phyloP scores from a whole-genome alignment of 495 filamentous ascomycete species.

The Talaromyces wortmannii region DNA sequence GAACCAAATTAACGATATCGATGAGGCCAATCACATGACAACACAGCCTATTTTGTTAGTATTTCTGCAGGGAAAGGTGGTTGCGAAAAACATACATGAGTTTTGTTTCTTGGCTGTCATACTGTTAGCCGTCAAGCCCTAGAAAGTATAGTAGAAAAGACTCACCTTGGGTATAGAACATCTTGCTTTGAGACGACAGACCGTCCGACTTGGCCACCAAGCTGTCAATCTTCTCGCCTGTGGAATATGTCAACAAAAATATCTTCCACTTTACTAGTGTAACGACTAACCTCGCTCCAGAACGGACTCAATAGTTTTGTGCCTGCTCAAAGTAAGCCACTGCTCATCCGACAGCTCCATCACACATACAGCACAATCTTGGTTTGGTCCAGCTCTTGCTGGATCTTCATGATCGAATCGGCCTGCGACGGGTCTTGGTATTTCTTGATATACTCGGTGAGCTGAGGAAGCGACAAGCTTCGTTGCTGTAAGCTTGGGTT shows the following conservation, averaged over 20 bases:
- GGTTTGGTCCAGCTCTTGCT: conserved; percentile 94
- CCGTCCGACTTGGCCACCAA: conserved; percentile 85
- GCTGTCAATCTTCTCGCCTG: conserved; percentile 82
- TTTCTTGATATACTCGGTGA: conserved; percentile 76
- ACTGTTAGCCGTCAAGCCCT: conserved; percentile 9
- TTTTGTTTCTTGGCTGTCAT: conserved; percentile 91
- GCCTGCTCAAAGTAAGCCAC: conserved; percentile 1
- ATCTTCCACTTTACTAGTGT: not conserved
- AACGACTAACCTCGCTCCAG: conserved; percentile 52
- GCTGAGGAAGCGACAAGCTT: conserved; percentile 52
- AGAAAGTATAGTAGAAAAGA: conserved; percentile 1
- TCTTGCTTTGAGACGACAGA: conserved; percentile 83
- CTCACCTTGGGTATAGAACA: conserved; percentile 79
- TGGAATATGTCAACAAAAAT: not conserved
- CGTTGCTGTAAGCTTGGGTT: conserved; percentile 32
- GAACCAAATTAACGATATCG: no score
- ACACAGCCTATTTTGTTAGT: not conserved
- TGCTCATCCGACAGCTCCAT: not conserved
- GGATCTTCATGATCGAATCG: conserved; percentile 89
- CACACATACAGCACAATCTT: conserved; percentile 80
- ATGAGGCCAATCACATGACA: conserved; percentile 1
- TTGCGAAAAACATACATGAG: conserved; percentile 58
- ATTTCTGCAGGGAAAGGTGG: not conserved
- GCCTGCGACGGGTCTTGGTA: conserved; percentile 88
- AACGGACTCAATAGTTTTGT: conserved; percentile 62